Percentiles rank a stretch among this genome's conserved stretches.
These are phyloP conservation scores for Mycena metata DNA, from an alignment of 768 basidiomycete genomes.

Conservation along the genomic window DNA sequence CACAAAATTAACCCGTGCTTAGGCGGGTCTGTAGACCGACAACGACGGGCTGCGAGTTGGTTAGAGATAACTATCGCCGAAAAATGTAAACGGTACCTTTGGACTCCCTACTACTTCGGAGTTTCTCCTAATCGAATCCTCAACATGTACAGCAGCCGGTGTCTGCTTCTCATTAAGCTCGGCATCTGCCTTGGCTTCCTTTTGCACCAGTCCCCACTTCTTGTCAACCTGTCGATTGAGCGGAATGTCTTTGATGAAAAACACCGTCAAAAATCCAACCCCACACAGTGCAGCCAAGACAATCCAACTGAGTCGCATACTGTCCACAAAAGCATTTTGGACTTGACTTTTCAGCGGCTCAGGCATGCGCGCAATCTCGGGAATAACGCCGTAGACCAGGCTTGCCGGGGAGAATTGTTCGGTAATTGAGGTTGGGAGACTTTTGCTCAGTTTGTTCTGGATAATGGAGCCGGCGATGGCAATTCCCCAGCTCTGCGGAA, in stretches of 20 bases:
- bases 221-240: slow-evolving; percentile 13
- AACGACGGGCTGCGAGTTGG: no score
- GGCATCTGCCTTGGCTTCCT: neutral
- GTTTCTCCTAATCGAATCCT: no score
- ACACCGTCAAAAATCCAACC: neutral
- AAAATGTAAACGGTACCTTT: no score
- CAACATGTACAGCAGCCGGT: no score
- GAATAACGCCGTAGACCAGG: neutral
- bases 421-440: slow-evolving; percentile 1
- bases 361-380: neutral
- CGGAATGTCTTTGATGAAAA: slow-evolving; percentile 15
- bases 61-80: no score
- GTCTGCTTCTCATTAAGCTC: neutral
- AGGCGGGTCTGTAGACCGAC: no score
- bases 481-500: slow-evolving; percentile 21
- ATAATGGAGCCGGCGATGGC: slow-evolving; percentile 25
- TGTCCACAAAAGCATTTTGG: slow-evolving; percentile 39
- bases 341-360: slow-evolving; percentile 1
- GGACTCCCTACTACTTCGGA: no score
- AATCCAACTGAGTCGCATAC: slow-evolving; percentile 10
- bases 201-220: slow-evolving; percentile 7
- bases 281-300: slow-evolving; percentile 2
- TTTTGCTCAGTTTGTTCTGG: slow-evolving; percentile 10
- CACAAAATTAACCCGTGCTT: no score
- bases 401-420: neutral